A percentile compares a stretch with the other conserved stretches of the same genome.
Conservation (phyloP, 805 yeast species). For the Saturnispora sanitii region DNA sequence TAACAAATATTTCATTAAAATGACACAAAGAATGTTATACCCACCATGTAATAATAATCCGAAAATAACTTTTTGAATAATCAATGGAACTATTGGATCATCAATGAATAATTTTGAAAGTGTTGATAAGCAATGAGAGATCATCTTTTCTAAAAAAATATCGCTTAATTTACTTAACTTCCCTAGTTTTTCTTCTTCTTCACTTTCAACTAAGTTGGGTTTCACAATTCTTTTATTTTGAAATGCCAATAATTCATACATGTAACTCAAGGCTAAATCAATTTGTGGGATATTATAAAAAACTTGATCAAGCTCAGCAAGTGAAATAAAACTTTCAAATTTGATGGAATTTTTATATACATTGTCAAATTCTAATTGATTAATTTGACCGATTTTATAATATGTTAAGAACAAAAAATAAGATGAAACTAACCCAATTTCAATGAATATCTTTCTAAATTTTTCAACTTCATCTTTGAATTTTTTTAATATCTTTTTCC, state of each 20-base stretch:
- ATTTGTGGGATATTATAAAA: slow-evolving; percentile 1
- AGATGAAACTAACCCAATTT: not conserved
- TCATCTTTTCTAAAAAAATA: slow-evolving; percentile 5
- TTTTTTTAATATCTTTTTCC: slow-evolving; percentile 1
- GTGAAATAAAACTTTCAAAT: slow-evolving; percentile 3
- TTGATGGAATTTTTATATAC: not conserved
- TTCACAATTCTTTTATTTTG: not conserved
- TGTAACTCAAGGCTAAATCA: not conserved
- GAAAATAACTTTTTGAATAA: slow-evolving; percentile 9
- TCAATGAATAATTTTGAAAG: slow-evolving; percentile 8
- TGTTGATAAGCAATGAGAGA: slow-evolving; percentile 7
- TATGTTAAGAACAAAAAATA: slow-evolving; percentile 3
- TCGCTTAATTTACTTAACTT: slow-evolving; percentile 1
- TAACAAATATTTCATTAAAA: slow-evolving; percentile 10
- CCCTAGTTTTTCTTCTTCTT: not conserved
- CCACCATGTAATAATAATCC: slow-evolving; percentile 15
- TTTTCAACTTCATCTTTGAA: not conserved
- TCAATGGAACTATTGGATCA: slow-evolving; percentile 10
- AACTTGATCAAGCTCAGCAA: slow-evolving; percentile 1
- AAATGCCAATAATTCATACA: slow-evolving; percentile 6
- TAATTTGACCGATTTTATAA: not conserved
- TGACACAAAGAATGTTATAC: slow-evolving; percentile 9
- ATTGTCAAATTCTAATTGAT: not conserved
- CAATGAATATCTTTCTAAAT: slow-evolving; percentile 1
- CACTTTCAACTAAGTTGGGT: not conserved